A percentile compares a stretch with the other conserved stretches of the same genome.
Evolutionary conservation across 805 yeast species (phyloP).

Genomic region (Monosporozyma yasuniensis): DNA sequence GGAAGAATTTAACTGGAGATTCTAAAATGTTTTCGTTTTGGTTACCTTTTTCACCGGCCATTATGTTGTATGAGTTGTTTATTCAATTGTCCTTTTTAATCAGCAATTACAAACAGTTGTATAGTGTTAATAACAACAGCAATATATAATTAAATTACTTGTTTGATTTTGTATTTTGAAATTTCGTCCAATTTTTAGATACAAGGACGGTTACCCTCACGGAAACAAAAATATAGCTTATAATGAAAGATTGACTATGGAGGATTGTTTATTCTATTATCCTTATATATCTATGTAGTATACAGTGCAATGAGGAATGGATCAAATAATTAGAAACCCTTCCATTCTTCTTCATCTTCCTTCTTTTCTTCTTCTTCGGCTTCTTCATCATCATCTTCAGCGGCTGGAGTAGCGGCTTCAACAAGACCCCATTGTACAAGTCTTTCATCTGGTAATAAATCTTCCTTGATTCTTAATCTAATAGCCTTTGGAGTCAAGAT

Average conservation of each 20-base stretch:
- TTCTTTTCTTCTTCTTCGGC: slow-evolving; percentile 21
- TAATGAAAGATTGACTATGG: neutral
- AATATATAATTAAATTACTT: neutral
- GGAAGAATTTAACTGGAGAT: slow-evolving; percentile 83
- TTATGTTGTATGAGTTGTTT: slow-evolving; percentile 4
- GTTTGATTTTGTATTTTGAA: neutral
- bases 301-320: neutral
- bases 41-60: slow-evolving; percentile 23
- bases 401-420: slow-evolving; percentile 16
- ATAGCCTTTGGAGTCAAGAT: slow-evolving; percentile 51
- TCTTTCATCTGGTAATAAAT: slow-evolving; percentile 57
- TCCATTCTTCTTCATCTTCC: slow-evolving; percentile 34
- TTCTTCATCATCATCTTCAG: slow-evolving; percentile 20
- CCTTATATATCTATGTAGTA: neutral
- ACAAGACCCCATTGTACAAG: slow-evolving; percentile 55
- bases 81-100: neutral
- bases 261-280: neutral
- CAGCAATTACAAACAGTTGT: neutral
- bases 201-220: neutral
- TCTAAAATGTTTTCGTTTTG: slow-evolving; percentile 62
- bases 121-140: neutral
- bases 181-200: neutral
- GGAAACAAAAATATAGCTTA: neutral
- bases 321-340: slow-evolving; percentile 27
- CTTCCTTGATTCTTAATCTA: slow-evolving; percentile 54